Conservation (phyloP, 768 basidiomycete genomes). For the Mycena alexandri region DNA sequence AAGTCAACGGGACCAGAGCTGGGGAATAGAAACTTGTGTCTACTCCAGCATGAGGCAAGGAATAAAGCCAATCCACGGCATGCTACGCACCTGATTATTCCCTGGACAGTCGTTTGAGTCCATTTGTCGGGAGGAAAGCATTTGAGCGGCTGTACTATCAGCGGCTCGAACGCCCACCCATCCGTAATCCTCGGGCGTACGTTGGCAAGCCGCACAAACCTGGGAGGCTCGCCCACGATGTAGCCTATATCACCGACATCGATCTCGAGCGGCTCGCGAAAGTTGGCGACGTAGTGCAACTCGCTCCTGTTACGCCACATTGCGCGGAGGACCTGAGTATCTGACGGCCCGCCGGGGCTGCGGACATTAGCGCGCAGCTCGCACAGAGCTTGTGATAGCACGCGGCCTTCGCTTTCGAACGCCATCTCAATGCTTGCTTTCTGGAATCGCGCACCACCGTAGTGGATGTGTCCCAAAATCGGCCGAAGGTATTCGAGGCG, state of each 20-base stretch:
- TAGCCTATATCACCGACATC: conserved; percentile 32
- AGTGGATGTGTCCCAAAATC: conserved; percentile 31
- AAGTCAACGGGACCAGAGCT: background rate
- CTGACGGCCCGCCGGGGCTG: conserved; percentile 2
- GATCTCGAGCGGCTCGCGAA: conserved; percentile 21
- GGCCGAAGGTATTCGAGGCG: conserved; percentile 29
- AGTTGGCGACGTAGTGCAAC: conserved; percentile 31
- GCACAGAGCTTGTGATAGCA: conserved; percentile 13
- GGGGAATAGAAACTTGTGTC: conserved; percentile 19
- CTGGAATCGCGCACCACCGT: conserved; percentile 24
- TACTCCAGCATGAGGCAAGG: background rate
- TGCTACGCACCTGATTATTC: conserved; percentile 11
- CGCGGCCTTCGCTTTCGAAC: conserved; percentile 19
- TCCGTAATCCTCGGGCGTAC: background rate
- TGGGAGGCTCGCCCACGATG: conserved; percentile 17
- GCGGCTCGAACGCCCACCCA: background rate
- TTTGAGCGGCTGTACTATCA: background rate
- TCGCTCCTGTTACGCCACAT: conserved; percentile 20
- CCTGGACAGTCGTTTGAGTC: background rate
- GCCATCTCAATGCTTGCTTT: conserved; percentile 27
- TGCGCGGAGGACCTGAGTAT: conserved; percentile 9
- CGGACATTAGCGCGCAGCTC: background rate
- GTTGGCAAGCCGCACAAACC: conserved; percentile 14
- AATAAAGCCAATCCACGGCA: background rate
- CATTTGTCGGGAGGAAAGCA: conserved; percentile 5